Conservation (phyloP, 179 eudicot species). For the Beta macrorhiza region DNA sequence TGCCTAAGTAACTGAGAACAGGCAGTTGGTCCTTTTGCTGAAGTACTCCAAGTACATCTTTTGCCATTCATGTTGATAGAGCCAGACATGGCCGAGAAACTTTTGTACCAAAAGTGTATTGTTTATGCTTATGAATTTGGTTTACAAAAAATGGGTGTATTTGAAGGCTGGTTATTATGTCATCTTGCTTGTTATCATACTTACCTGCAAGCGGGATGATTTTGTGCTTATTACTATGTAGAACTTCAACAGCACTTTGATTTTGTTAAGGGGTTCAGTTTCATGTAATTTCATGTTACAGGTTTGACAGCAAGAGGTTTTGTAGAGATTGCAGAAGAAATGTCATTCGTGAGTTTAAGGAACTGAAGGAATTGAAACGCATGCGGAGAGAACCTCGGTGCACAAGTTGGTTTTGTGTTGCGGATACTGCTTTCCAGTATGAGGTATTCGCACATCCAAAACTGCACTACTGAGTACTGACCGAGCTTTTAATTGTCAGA, state of each 20-base stretch:
- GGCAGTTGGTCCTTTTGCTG: not conserved
- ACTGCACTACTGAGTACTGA: not conserved
- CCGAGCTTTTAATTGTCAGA: not conserved
- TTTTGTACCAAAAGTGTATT: not conserved
- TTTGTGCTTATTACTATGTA: not conserved
- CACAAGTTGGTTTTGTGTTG: slow-evolving; percentile 95
- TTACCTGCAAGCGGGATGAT: not conserved
- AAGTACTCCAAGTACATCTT: not conserved
- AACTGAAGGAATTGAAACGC: slow-evolving; percentile 92
- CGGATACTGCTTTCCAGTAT: slow-evolving; percentile 85
- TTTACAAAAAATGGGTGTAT: not conserved
- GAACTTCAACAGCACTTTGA: not conserved
- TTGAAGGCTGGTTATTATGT: not conserved
- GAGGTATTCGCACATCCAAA: slow-evolving; percentile 56
- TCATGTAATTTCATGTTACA: slow-evolving; percentile 40
- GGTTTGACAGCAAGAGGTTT: slow-evolving; percentile 98
- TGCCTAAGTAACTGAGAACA: not conserved
- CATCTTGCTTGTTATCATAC: not conserved
- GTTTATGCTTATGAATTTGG: not conserved
- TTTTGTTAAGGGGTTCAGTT: slow-evolving; percentile 12
- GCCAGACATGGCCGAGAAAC: not conserved
- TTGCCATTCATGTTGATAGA: not conserved
- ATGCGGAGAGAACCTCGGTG: slow-evolving; percentile 79
- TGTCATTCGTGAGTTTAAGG: slow-evolving; percentile 95
- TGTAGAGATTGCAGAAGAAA: slow-evolving; percentile 98